A percentile compares a stretch with the other conserved stretches of the same genome.
Evolutionary conservation across 108 stramenopile species (phyloP).

Genomic region (Fragilaria crotonensis): DNA sequence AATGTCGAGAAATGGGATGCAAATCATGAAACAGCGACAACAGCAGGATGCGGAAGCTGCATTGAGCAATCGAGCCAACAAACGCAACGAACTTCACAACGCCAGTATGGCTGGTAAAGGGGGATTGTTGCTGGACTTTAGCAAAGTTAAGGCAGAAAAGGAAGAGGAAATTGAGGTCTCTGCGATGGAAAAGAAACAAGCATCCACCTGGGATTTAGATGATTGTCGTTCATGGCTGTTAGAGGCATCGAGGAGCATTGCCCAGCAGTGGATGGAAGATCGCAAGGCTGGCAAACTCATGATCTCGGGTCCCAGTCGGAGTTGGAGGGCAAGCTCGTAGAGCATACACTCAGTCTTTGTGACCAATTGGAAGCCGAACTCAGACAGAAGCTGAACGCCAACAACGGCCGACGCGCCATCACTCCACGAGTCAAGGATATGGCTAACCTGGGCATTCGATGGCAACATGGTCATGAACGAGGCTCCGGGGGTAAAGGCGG

Average conservation of each 20-base stretch:
- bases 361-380: conserved; percentile 68
- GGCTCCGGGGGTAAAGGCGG: conserved; percentile 84
- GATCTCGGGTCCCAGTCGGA: conserved; percentile 63
- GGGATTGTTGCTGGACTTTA: conserved; percentile 59
- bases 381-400: conserved; percentile 10
- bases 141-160: conserved; percentile 9
- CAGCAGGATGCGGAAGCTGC: conserved; percentile 24
- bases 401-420: conserved; percentile 21
- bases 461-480: conserved; percentile 84
- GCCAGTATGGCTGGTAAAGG: conserved; percentile 78
- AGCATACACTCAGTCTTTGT: conserved; percentile 62
- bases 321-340: conserved; percentile 72
- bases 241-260: conserved; percentile 70
- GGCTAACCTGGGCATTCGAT: conserved; percentile 74
- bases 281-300: conserved; percentile 23
- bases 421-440: conserved; percentile 79
- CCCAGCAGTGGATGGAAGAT: conserved; percentile 67
- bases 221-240: conserved; percentile 77
- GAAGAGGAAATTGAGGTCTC: conserved; percentile 17
- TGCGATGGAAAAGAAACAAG: conserved; percentile 41
- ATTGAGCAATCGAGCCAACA: conserved; percentile 41
- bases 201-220: conserved; percentile 70
- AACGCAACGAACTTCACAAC: conserved; percentile 71
- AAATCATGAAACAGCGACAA: conserved; percentile 55
- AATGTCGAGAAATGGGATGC: conserved; percentile 50